Conservation (phyloP, 148 eudicot species). For the Rhododendron simsii region DNA sequence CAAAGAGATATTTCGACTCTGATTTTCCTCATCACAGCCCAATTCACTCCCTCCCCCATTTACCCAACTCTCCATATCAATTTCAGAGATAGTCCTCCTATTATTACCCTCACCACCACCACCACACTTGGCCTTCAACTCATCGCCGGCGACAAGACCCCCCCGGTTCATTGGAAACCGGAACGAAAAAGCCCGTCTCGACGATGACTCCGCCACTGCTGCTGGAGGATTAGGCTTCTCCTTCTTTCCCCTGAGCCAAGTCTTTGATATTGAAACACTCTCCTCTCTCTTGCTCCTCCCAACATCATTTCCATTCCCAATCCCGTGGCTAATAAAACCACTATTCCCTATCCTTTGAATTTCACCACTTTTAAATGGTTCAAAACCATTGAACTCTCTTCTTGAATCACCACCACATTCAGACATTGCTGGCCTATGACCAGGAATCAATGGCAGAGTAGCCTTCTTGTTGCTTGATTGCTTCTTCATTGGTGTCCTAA, state of each 20-base stretch:
- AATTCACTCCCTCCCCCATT: constrained; percentile 30
- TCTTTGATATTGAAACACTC: constrained; percentile 71
- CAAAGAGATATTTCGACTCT: constrained; percentile 46
- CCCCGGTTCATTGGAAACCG: constrained; percentile 34
- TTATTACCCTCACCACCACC: neutral
- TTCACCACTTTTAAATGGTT: constrained; percentile 31
- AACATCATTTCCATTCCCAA: constrained; percentile 3
- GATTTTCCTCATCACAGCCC: constrained; percentile 54
- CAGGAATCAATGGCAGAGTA: constrained; percentile 34
- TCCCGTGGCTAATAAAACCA: constrained; percentile 27
- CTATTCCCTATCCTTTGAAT: constrained; percentile 63
- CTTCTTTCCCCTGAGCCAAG: constrained; percentile 58
- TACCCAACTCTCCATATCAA: constrained; percentile 11
- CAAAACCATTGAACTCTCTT: constrained; percentile 53
- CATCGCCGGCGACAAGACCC: constrained; percentile 7
- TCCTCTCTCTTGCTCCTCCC: constrained; percentile 47
- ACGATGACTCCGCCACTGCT: constrained; percentile 9
- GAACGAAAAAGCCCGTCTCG: constrained; percentile 40
- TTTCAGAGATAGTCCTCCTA: neutral
- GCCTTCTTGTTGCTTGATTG: constrained; percentile 38
- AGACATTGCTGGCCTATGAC: constrained; percentile 54
- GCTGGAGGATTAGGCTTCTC: constrained; percentile 19
- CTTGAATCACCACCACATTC: constrained; percentile 76
- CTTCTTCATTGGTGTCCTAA: constrained; percentile 53
- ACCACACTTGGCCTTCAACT: constrained; percentile 3